Evolutionary conservation across 1,284 basidiomycete genomes (phyloP).

Genomic region (Neotropicomus parvogracilis): DNA sequence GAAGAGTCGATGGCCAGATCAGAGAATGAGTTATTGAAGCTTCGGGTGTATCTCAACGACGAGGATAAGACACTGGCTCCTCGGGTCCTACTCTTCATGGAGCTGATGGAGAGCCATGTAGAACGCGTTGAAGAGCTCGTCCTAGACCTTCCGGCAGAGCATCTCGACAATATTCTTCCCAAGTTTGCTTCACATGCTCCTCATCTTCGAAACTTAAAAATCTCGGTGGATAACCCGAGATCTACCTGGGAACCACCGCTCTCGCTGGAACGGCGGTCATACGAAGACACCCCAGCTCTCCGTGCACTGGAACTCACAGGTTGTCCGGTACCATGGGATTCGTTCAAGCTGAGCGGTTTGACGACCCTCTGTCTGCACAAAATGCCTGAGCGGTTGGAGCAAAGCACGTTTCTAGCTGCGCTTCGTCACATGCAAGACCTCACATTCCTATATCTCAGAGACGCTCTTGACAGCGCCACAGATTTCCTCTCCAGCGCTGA

Average conservation of each 20-base stretch:
- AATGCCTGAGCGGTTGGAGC: not conserved
- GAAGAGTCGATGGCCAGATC: not conserved
- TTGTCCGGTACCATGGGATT: not conserved
- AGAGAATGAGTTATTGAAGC: not conserved
- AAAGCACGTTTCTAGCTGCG: not conserved
- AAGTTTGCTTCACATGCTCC: conserved; percentile 8
- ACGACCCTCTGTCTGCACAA: not conserved
- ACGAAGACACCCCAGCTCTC: conserved; percentile 1
- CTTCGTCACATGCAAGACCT: not conserved
- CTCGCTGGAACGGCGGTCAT: too few relatives aligned
- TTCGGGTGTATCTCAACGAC: not conserved
- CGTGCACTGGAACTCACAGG: not conserved
- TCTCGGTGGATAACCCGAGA: not conserved
- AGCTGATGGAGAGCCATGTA: conserved; percentile 12
- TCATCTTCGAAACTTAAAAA: not conserved
- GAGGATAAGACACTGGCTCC: too few relatives aligned
- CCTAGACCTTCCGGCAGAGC: not conserved
- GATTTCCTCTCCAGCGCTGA: not conserved
- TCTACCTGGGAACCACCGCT: not conserved
- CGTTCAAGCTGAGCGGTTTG: not conserved
- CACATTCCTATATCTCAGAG: not conserved
- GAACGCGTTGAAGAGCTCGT: conserved; percentile 21
- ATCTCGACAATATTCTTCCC: not conserved
- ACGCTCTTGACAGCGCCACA: too few relatives aligned
- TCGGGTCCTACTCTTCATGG: conserved; percentile 1